Base-by-base conservation (phyloP, 1,284 basidiomycete genomes). In the Clitocybe nebularis region DNA sequence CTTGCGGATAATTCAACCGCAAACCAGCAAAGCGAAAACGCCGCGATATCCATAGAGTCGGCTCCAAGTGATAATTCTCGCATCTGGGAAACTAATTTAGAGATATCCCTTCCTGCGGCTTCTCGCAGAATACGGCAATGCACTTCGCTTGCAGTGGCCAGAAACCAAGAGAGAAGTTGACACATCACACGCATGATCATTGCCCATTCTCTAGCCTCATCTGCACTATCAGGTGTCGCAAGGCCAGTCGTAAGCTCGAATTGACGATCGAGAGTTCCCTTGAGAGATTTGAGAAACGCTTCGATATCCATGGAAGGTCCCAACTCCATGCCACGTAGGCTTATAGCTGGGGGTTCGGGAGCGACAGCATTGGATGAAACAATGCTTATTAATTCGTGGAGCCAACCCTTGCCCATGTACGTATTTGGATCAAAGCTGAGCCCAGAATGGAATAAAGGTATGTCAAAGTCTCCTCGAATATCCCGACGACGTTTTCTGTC, bases 21-120 rank as follows among this genome's bases (percentile, higher is more conserved):
- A 46, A 81, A 79, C 81, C 84, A 88, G 25, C 73, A 70, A 14
- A 74, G 50, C 1, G 65, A 56, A 22, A 89, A 57, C 2, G 71
- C 61, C 21, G 69, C 63, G 1, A 56, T 50, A 29, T 64, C 64
- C 41, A 66, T 40, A 1, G 61, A 51, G 16, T 56, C 37, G n/a
- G 54, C 45, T 9, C 45, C 54, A 2, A 65, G 53, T 8, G 56
- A 53, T 16, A 58, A 47, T 10, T 62, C 64, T 22, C 64, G 63
- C 39, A 81, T 55, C 16, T 64, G 61, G 5, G 56, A 53, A 4
- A 72, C 50, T 13, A 82, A 56, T n/a, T 62, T 62, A 5, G 60
- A 55, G 11, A 72, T 53, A 14, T 72, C 62, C 25, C 65, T 64
- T 22, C 66, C 57, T 11, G 75, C 49, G 1, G 61, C 54, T 5